A percentile compares a stretch with the other conserved stretches of the same genome.
Evolutionary conservation across 129 eudicot genomes (phyloP).

Genomic region (Rutidosis leptorrhynchoides): DNA sequence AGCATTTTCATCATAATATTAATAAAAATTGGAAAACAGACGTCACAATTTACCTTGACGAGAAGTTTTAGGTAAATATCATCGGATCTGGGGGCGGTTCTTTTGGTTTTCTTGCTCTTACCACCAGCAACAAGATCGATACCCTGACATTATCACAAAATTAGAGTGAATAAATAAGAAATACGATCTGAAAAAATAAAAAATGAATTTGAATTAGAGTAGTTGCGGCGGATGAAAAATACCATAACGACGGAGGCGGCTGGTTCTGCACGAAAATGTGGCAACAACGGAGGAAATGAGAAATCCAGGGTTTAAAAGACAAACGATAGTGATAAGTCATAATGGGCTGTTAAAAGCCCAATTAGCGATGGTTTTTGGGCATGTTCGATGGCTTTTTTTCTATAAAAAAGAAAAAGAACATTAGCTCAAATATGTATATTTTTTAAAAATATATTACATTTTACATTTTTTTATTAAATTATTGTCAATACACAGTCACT

Average conservation of each 20-base stretch:
- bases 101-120: conserved; percentile 73
- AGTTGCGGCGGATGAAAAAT: neutral
- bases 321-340: conserved; percentile 2
- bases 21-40: no score
- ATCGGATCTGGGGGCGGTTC: conserved; percentile 75
- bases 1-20: neutral
- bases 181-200: no score
- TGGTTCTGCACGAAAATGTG: conserved; percentile 8
- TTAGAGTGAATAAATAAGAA: neutral
- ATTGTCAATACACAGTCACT: no score
- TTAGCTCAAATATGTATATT: no score
- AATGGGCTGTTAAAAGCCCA: conserved; percentile 23
- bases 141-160: conserved; percentile 38
- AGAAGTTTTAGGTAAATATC: conserved; percentile 79
- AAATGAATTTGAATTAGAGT: neutral
- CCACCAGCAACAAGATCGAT: conserved; percentile 84
- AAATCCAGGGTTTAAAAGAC: conserved; percentile 34
- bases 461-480: no score
- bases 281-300: neutral
- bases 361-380: neutral
- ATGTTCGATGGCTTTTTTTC: conserved; percentile 5
- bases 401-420: no score
- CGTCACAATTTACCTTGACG: conserved; percentile 68
- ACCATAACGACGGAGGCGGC: conserved; percentile 13
- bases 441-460: no score